Conservation (phyloP, 495 filamentous ascomycete species). For the Neurospora hispaniola region DNA sequence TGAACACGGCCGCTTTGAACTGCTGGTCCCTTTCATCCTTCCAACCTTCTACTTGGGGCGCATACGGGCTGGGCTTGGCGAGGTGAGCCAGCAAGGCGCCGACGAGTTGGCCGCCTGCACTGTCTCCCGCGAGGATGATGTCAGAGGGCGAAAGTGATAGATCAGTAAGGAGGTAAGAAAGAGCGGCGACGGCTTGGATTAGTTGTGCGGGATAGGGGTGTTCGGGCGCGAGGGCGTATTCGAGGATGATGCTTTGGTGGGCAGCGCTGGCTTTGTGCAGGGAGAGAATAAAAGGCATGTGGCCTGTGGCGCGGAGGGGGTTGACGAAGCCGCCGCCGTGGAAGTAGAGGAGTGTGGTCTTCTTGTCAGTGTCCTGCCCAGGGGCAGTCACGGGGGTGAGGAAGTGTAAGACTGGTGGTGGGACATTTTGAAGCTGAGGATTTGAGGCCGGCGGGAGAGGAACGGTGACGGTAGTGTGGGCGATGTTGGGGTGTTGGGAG, state of each 20-base stretch:
- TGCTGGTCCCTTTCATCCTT: background rate
- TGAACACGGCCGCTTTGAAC: conserved; percentile 5
- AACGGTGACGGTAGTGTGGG: background rate
- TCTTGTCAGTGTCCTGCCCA: no score
- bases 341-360: conserved; percentile 5
- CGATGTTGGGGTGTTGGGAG: background rate
- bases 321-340: conserved; percentile 17
- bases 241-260: conserved; percentile 3
- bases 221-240: conserved; percentile 12
- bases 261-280: background rate
- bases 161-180: conserved; percentile 1
- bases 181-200: conserved; percentile 4
- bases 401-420: background rate
- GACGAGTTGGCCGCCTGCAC: conserved; percentile 9
- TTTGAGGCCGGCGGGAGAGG: background rate
- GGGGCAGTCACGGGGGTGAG: background rate
- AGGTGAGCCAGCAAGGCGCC: conserved; percentile 8
- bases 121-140: conserved; percentile 9
- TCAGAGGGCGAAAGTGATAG: background rate
- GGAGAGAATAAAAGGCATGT: conserved; percentile 10
- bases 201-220: conserved; percentile 8
- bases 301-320: conserved; percentile 4
- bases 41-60: background rate
- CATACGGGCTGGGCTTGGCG: conserved; percentile 1
- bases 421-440: background rate